Conservation (phyloP, 2,329 filamentous ascomycete species). For the Phaeosphaeriaceae sp. region DNA sequence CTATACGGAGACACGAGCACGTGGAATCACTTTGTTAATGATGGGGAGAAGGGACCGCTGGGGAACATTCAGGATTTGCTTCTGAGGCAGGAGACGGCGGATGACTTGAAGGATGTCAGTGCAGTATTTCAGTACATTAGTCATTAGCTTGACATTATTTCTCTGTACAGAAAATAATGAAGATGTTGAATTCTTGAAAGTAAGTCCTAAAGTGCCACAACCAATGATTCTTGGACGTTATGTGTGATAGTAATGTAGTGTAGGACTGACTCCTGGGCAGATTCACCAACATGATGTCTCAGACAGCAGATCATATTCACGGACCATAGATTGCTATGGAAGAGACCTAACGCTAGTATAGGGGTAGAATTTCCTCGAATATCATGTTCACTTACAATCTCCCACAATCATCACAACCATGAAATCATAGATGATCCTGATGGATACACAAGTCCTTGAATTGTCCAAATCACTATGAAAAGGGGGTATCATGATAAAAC, state of each 20-base stretch:
- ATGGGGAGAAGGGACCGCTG: slow-evolving; percentile 69
- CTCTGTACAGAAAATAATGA: not conserved
- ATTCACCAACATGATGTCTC: not conserved
- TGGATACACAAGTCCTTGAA: not conserved
- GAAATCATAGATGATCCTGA: not conserved
- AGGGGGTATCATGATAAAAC: not conserved
- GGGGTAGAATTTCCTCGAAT: not conserved
- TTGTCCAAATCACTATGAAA: not conserved
- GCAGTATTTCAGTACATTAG: slow-evolving; percentile 99
- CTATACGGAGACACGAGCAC: slow-evolving; percentile 97
- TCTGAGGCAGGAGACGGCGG: slow-evolving; percentile 81
- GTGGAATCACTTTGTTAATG: slow-evolving; percentile 98
- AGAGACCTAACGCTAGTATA: not conserved
- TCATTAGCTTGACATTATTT: slow-evolving; percentile 55
- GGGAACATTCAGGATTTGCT: slow-evolving; percentile 88
- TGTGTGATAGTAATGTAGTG: not conserved
- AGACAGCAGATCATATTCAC: not conserved
- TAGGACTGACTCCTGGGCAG: not conserved
- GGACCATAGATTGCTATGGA: not conserved
- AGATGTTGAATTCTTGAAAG: not conserved
- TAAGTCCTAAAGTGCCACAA: too few species aligned
- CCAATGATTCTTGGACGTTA: too few species aligned
- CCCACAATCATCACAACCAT: not conserved
- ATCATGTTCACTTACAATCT: not conserved
- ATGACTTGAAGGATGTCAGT: slow-evolving; percentile 74